Percentiles rank a stretch among this genome's conserved stretches.
Evolutionary conservation across 164 flowering plant genomes (phyloP).

Genomic region (Macadamia tetraphylla): DNA sequence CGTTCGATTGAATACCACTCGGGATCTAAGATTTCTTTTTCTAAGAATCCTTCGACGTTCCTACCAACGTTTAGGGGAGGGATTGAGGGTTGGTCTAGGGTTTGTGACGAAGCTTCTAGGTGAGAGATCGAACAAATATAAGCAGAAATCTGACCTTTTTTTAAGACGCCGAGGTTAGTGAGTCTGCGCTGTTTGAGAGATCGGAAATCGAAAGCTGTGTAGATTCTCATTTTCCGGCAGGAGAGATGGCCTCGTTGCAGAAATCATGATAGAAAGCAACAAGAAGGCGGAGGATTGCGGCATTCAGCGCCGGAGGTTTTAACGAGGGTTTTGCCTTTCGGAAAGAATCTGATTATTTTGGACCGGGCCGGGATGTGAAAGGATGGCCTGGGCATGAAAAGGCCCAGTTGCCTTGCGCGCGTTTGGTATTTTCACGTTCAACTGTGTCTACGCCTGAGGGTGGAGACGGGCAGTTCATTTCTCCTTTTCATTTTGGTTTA

Average conservation of each 20-base stretch:
- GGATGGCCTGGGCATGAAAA: too few species aligned
- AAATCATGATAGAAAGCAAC: background rate
- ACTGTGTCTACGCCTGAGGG: too few species aligned
- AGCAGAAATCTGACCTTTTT: slow-evolving; percentile 6
- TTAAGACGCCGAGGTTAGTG: background rate
- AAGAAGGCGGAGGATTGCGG: background rate
- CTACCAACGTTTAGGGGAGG: background rate
- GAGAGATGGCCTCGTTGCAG: background rate
- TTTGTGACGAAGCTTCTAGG: background rate
- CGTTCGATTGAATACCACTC: slow-evolving; percentile 60
- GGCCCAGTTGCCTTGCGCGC: too few species aligned
- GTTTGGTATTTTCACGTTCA: too few species aligned
- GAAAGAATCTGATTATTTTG: too few species aligned
- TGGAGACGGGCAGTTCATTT: too few species aligned
- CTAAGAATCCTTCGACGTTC: slow-evolving; percentile 3
- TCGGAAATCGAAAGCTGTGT: background rate
- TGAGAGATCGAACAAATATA: slow-evolving; percentile 6
- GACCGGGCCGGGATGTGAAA: too few species aligned
- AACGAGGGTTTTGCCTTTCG: too few species aligned
- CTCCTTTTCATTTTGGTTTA: too few species aligned
- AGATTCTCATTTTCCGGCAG: background rate
- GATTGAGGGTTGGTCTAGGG: background rate
- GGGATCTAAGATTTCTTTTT: slow-evolving; percentile 30
- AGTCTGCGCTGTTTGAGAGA: background rate
- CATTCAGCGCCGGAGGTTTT: too few species aligned